phyloP scores from a whole-genome alignment of 1,284 basidiomycete species.

The Tranzscheliella williamsii region DNA sequence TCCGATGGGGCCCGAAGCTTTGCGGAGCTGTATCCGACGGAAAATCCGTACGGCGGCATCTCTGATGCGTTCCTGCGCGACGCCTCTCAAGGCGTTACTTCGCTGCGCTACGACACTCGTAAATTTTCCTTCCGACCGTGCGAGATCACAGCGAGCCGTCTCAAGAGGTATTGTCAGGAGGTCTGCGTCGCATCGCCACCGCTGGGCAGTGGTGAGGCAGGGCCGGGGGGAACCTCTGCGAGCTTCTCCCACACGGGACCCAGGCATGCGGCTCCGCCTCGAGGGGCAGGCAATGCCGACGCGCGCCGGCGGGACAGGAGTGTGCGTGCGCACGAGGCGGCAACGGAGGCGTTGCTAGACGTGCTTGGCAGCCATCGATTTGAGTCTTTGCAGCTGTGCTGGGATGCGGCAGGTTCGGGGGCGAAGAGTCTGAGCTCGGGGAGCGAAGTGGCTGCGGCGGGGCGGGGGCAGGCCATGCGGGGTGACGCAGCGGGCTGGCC shows the following conservation, averaged over 20 bases:
- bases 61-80: not conserved
- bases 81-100: constrained; percentile 14
- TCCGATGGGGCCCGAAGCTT: too few relatives aligned
- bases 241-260: constrained; percentile 3
- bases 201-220: not conserved
- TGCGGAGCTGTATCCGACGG: not conserved
- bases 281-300: not conserved
- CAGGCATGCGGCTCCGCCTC: not conserved
- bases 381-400: constrained; percentile 14
- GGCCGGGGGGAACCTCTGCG: not conserved
- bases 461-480: not conserved
- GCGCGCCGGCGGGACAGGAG: constrained; percentile 3
- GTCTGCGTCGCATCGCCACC: constrained; percentile 11
- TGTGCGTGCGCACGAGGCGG: too few relatives aligned
- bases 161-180: constrained; percentile 38
- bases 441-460: not conserved
- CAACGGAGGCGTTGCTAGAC: not conserved
- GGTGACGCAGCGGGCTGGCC: constrained; percentile 27
- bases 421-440: not conserved
- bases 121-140: constrained; percentile 48
- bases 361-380: constrained; percentile 9
- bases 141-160: constrained; percentile 41
- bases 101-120: constrained; percentile 48
- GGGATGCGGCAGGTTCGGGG: constrained; percentile 14
- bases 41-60: constrained; percentile 12